phyloP scores from a whole-genome alignment of 371 early-diverging fungal species.

The Rhizopus arrhizus region DNA sequence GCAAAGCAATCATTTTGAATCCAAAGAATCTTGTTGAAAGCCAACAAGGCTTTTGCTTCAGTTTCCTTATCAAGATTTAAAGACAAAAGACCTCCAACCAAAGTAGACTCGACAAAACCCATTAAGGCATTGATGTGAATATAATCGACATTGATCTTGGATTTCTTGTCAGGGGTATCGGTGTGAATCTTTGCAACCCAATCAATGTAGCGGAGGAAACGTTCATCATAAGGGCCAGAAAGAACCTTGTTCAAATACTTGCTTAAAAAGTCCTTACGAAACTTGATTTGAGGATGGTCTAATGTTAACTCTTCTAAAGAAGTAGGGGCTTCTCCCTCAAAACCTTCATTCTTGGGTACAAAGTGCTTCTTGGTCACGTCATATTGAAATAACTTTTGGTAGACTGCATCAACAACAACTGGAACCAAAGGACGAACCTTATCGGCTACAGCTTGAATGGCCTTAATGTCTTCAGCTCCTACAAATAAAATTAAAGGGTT shows the following conservation, averaged over 20 bases:
- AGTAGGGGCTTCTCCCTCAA: conserved; percentile 50
- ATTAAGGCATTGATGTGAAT: conserved; percentile 81
- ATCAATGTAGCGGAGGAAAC: conserved; percentile 77
- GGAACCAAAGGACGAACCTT: conserved; percentile 74
- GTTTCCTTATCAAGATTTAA: conserved; percentile 62
- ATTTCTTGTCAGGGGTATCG: conserved; percentile 73
- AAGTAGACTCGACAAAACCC: conserved; percentile 68
- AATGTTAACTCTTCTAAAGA: conserved; percentile 54
- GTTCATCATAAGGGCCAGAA: conserved; percentile 72
- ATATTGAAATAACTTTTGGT: conserved; percentile 60
- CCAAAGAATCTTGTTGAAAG: conserved; percentile 87
- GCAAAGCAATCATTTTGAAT: conserved; percentile 87
- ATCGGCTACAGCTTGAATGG: conserved; percentile 68
- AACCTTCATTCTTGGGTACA: conserved; percentile 72
- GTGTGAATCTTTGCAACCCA: conserved; percentile 73
- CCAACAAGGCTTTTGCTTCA: conserved; percentile 61
- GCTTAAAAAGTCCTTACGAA: conserved; percentile 77
- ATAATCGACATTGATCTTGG: conserved; percentile 81
- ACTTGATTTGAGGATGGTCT: conserved; percentile 75
- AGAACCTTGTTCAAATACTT: conserved; percentile 77
- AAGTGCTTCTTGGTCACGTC: conserved; percentile 68
- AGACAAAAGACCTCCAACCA: conserved; percentile 66
- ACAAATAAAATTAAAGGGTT: neutral
- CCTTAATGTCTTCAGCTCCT: conserved; percentile 49
- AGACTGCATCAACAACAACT: conserved; percentile 78